phyloP scores from a whole-genome alignment of 2,329 filamentous ascomycete genomes.

The Epichloe elymi region DNA sequence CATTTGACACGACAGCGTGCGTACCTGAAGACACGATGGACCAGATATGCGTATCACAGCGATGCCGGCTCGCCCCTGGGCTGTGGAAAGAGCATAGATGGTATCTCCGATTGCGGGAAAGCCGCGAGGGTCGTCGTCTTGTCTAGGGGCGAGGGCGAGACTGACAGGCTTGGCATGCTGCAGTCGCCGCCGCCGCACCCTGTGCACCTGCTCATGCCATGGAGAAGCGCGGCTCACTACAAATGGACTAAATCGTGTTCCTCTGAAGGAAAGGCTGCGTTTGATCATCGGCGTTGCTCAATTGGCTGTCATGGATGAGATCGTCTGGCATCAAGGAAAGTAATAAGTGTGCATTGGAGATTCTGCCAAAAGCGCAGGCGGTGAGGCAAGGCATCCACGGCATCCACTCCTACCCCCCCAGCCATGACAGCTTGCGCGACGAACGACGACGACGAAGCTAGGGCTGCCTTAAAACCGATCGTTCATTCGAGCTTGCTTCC shows the following conservation, averaged over 20 bases:
- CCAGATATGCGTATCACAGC: slow-evolving; percentile 84
- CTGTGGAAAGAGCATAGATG: slow-evolving; percentile 87
- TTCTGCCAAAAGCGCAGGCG: slow-evolving; percentile 7
- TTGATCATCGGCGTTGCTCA: neutral
- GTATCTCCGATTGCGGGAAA: slow-evolving; percentile 36
- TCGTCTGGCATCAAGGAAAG: no score
- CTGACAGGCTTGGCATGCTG: neutral
- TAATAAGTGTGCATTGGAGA: neutral
- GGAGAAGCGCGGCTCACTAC: neutral
- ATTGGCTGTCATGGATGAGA: neutral
- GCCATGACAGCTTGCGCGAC: slow-evolving; percentile 4
- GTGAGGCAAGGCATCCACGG: slow-evolving; percentile 9
- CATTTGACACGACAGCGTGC: neutral
- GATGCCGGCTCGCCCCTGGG: slow-evolving; percentile 74
- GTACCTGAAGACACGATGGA: slow-evolving; percentile 53
- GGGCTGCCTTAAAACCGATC: slow-evolving; percentile 11
- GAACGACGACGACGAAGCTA: slow-evolving; percentile 12
- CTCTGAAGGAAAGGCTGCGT: neutral
- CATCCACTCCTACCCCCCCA: neutral
- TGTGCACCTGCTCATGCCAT: neutral
- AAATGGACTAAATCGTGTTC: neutral
- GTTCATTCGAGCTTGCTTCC: slow-evolving; percentile 5
- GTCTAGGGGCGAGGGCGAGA: neutral
- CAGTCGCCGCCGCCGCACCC: neutral
- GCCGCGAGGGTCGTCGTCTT: neutral